Evolutionary conservation across 106 monocot species (phyloP).

Genomic region (Dendrobium catenatum): DNA sequence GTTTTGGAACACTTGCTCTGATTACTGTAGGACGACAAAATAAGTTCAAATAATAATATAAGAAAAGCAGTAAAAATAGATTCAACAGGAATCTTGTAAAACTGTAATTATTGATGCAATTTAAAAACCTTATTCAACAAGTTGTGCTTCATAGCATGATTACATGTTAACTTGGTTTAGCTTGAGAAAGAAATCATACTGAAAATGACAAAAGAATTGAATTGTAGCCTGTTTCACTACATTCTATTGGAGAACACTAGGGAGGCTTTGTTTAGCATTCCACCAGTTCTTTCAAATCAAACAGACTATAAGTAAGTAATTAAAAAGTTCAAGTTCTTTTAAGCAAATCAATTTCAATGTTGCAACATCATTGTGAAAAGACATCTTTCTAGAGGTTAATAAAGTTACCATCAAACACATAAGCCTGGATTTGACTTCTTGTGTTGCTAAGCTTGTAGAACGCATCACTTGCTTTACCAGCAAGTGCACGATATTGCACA

Average conservation of each 20-base stretch:
- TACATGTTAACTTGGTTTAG: not conserved
- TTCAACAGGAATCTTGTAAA: not conserved
- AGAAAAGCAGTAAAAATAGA: not conserved
- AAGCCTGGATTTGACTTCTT: constrained; percentile 70
- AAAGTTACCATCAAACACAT: constrained; percentile 80
- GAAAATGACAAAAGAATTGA: not conserved
- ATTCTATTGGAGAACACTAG: too few species aligned
- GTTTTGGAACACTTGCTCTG: constrained; percentile 75
- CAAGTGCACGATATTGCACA: constrained; percentile 66
- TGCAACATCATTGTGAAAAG: not conserved
- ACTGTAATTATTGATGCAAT: not conserved
- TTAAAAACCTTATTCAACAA: not conserved
- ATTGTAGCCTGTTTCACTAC: too few species aligned
- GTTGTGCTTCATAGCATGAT: not conserved
- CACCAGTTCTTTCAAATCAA: too few species aligned
- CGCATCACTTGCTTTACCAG: constrained; percentile 58
- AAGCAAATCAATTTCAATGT: not conserved
- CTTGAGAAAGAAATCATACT: not conserved
- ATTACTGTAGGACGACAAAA: constrained; percentile 38
- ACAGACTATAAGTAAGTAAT: too few species aligned
- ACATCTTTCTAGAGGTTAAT: not conserved
- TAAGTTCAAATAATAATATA: not conserved
- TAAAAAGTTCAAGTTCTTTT: too few species aligned
- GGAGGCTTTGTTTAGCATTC: too few species aligned
- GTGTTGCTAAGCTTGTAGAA: constrained; percentile 78